These are phyloP conservation scores for Eucalyptus rudis DNA, from an alignment of 345 rosid genomes.

Conservation along the genomic window DNA sequence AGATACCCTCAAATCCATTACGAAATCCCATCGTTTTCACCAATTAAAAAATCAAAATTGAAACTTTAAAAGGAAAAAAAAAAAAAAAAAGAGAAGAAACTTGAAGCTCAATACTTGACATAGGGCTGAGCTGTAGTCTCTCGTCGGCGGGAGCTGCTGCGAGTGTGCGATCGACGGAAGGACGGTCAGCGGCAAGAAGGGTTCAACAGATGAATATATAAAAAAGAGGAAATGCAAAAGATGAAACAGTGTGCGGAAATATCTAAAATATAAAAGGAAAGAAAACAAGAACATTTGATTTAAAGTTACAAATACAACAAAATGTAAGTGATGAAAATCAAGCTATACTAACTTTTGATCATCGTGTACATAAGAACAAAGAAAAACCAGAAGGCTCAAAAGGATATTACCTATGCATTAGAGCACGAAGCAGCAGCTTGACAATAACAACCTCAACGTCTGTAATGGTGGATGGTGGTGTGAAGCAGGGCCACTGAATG, in stretches of 20 bases:
- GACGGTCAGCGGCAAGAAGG: neutral
- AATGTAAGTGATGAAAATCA: neutral
- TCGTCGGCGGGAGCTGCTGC: too few relatives aligned
- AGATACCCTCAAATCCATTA: neutral
- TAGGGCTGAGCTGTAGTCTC: too few relatives aligned
- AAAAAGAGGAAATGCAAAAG: neutral
- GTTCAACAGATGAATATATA: neutral
- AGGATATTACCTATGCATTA: slow-evolving; percentile 63
- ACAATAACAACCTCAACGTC: slow-evolving; percentile 53
- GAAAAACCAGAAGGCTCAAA: neutral
- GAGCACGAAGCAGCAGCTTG: slow-evolving; percentile 68
- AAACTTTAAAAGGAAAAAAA: neutral
- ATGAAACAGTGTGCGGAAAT: neutral
- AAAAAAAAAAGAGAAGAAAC: too few relatives aligned
- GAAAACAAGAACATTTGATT: neutral
- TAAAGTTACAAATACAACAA: neutral
- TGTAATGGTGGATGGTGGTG: slow-evolving; percentile 78
- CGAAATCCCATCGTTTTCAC: neutral
- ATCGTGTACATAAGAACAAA: neutral
- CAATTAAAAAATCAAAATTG: neutral
- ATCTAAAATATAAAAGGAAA: neutral
- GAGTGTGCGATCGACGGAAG: too few relatives aligned
- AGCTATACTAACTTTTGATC: neutral
- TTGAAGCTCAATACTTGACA: too few relatives aligned
- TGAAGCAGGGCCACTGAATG: slow-evolving; percentile 96